A percentile compares a stretch with the other conserved stretches of the same genome.
These are phyloP conservation scores for Dichotomopilus funicola DNA, from an alignment of 2,329 filamentous ascomycete species.

Conservation along the genomic window DNA sequence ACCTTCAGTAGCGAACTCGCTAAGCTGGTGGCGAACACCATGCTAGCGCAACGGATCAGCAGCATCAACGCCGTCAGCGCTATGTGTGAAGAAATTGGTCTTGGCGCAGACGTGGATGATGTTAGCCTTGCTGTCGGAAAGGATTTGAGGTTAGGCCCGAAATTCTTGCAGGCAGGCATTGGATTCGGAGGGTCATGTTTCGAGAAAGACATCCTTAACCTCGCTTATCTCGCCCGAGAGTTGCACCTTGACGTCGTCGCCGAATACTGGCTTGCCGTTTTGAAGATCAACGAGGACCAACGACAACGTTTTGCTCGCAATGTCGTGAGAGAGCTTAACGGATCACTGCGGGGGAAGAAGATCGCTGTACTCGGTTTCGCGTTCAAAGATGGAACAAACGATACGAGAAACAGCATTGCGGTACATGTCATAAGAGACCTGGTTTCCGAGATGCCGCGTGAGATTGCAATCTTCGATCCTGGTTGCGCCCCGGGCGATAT, in stretches of 20 bases:
- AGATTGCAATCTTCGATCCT: constrained; percentile 49
- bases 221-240: constrained; percentile 52
- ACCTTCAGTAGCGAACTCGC: constrained; percentile 56
- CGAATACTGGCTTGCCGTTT: constrained; percentile 52
- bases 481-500: constrained; percentile 32
- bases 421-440: constrained; percentile 47
- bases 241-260: constrained; percentile 52
- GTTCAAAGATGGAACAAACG: constrained; percentile 56
- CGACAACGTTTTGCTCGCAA: constrained; percentile 46
- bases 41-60: constrained; percentile 58
- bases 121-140: constrained; percentile 49
- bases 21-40: constrained; percentile 56
- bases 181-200: constrained; percentile 62
- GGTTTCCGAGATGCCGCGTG: constrained; percentile 41
- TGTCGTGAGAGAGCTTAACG: constrained; percentile 49
- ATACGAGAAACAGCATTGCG: constrained; percentile 51
- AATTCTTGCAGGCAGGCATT: constrained; percentile 52
- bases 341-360: constrained; percentile 49
- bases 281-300: constrained; percentile 54
- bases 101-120: constrained; percentile 40
- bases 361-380: constrained; percentile 53
- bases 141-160: constrained; percentile 49
- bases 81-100: constrained; percentile 49
- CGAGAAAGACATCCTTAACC: constrained; percentile 53
- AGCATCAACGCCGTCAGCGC: constrained; percentile 58